Conservation (phyloP, 768 basidiomycete genomes). For the Lactarius pseudohatsudake region DNA sequence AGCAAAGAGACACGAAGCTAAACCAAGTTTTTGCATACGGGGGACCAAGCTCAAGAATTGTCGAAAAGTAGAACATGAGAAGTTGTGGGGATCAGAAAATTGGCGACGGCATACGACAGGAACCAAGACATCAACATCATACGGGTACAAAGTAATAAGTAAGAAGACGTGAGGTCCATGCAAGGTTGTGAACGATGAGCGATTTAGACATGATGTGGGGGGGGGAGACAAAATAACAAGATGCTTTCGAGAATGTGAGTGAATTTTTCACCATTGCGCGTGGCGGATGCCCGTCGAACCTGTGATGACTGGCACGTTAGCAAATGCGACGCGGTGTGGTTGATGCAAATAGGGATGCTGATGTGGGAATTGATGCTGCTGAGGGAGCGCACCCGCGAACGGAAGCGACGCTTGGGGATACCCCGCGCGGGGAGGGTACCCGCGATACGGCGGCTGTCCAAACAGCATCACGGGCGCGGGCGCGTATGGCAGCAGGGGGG, state of each 20-base stretch:
- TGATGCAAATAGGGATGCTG: constrained; percentile 16
- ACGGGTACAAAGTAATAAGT: constrained; percentile 25
- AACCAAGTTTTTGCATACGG: constrained; percentile 18
- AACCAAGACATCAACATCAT: constrained; percentile 13
- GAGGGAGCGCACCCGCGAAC: constrained; percentile 1
- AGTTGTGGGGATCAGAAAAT: constrained; percentile 2
- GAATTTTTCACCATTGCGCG: constrained; percentile 21
- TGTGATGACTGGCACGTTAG: constrained; percentile 17
- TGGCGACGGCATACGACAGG: constrained; percentile 15
- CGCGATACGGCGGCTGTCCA: constrained; percentile 13
- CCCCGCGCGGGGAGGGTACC: constrained; percentile 14
- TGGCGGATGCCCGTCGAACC: constrained; percentile 28
- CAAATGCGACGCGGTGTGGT: constrained; percentile 9
- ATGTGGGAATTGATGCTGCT: constrained; percentile 6
- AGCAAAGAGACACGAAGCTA: constrained; percentile 9
- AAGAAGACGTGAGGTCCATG: constrained; percentile 17
- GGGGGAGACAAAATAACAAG: neutral
- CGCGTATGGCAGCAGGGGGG: constrained; percentile 8
- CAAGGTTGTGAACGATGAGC: constrained; percentile 15
- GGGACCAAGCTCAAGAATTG: constrained; percentile 7
- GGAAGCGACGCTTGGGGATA: constrained; percentile 13
- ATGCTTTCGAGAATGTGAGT: constrained; percentile 1
- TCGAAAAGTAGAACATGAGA: neutral
- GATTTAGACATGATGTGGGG: constrained; percentile 16
- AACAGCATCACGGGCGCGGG: constrained; percentile 5